Evolutionary conservation across 306 rosid genomes (phyloP), one percentile per base, ranked within the genome.

Genomic region (Alnus rubra): DNA sequence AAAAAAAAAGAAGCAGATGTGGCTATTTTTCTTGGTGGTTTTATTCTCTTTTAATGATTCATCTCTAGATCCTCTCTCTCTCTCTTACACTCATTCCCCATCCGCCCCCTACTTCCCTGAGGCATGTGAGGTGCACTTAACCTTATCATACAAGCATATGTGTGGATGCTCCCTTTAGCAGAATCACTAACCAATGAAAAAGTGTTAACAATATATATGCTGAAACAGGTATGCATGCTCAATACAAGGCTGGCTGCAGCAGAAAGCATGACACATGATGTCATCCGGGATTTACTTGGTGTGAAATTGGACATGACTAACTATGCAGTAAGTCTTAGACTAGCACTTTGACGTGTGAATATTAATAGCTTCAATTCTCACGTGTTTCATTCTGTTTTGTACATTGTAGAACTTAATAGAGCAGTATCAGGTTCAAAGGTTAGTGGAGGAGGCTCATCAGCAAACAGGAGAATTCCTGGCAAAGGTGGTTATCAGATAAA

Each of bases 241-340:
- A 96, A 90, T 80, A 84, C 97, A 73, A 95, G 98, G 86, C 79
- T 95, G 53, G 98, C 97, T 35, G 95, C 98, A 76, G 86, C 93
- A 42, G 98, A 95, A 76, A 95, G 89, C 92, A 95, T 92, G 98
- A 95, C 98, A 53, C 98, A 95, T 82, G 98, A 95, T 77, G 98
- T 95, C 79, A 95, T 95, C 83, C 92, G 98, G 67, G 98, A 95
- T 81, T 91, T 95, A 84, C 96, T 95, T 33, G 94, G 96, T 45
- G 93, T 95, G 76, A 95, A 91, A 84, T 73, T 92, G 90, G 98
- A 95, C 87, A 88, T 95, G 74, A 92, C 88, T 14, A 89, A 89
- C 84, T 92, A 86, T 75, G 98, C 98, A 52, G 97, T 90, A 81
- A 90, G 98, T 86, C 62, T 81, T 73, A 49, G 74, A 56, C 72